Conservation (phyloP, 805 yeast genomes). For the Candida namnaoensis region DNA sequence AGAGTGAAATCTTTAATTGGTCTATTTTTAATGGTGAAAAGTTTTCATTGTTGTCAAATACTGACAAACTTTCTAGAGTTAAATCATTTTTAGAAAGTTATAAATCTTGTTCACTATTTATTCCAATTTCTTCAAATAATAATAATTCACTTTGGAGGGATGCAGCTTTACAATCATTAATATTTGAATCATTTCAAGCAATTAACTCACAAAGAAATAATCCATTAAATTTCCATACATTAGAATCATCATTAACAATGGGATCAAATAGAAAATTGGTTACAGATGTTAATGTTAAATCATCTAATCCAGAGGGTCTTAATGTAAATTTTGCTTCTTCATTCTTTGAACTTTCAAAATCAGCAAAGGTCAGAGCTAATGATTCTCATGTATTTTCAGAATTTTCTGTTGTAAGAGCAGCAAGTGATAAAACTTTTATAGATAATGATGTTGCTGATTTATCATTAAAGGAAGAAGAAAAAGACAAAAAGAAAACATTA, state of each 20-base stretch:
- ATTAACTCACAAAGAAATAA: constrained; percentile 27
- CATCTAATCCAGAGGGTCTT: constrained; percentile 1
- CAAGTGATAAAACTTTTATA: too few relatives aligned
- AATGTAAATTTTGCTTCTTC: constrained; percentile 2
- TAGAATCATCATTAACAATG: constrained; percentile 33
- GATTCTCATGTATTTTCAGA: constrained; percentile 18
- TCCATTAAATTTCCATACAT: constrained; percentile 29
- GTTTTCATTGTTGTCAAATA: constrained; percentile 4
- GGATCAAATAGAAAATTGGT: constrained; percentile 40
- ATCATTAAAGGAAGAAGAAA: background rate
- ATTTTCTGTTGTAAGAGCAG: constrained; percentile 15
- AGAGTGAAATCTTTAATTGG: constrained; percentile 38
- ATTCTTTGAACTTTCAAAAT: constrained; percentile 4
- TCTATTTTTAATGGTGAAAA: constrained; percentile 24
- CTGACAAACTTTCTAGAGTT: constrained; percentile 29
- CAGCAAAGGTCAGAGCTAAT: constrained; percentile 2
- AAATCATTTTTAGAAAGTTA: constrained; percentile 36
- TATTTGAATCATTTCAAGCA: constrained; percentile 36
- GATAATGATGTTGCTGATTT: too few relatives aligned
- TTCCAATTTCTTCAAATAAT: constrained; percentile 39
- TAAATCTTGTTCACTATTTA: constrained; percentile 39
- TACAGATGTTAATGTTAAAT: constrained; percentile 21
- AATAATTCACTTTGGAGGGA: constrained; percentile 32
- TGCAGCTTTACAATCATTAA: constrained; percentile 26
- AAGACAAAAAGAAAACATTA: constrained; percentile 3